These are phyloP conservation scores for Lagenidium giganteum DNA, from an alignment of 352 stramenopile genomes.

Conservation along the genomic window DNA sequence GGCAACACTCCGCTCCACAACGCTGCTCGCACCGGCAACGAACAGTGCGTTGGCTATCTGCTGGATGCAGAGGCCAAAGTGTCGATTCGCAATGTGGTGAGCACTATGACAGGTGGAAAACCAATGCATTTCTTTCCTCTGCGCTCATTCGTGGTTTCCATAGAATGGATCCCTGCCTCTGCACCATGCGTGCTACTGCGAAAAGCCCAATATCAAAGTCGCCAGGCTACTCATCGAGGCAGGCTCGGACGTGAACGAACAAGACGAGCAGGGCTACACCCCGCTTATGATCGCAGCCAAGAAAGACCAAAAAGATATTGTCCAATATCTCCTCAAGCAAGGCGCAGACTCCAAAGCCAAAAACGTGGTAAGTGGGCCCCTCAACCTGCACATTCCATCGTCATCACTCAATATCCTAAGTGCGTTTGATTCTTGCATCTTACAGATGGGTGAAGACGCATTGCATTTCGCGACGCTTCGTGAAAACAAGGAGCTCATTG, in stretches of 20 bases:
- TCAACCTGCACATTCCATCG: background rate
- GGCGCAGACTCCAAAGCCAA: conserved; percentile 44
- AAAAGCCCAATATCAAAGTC: conserved; percentile 42
- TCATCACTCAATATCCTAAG: background rate
- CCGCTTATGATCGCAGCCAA: conserved; percentile 69
- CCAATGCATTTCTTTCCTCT: background rate
- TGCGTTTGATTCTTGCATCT: background rate
- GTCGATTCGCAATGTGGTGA: conserved; percentile 49
- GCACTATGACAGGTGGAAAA: background rate
- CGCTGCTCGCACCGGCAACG: conserved; percentile 48
- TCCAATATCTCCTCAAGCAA: conserved; percentile 41
- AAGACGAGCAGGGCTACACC: conserved; percentile 55
- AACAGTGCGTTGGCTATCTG: conserved; percentile 39
- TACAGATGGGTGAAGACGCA: conserved; percentile 57
- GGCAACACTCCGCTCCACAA: conserved; percentile 77
- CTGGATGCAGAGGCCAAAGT: conserved; percentile 41
- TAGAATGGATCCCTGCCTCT: conserved; percentile 70
- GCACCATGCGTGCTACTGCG: conserved; percentile 79
- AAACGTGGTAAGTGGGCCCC: conserved; percentile 24
- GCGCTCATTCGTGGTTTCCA: background rate
- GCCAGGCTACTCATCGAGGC: conserved; percentile 49
- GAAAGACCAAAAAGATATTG: conserved; percentile 62
- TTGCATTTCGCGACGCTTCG: conserved; percentile 55
- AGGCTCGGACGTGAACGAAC: conserved; percentile 54
- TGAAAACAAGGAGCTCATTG: conserved; percentile 43